Evolutionary conservation across 176 grass and related monocot genomes (phyloP), one percentile per base, ranked within the genome.

Genomic region (Leersia perrieri): DNA sequence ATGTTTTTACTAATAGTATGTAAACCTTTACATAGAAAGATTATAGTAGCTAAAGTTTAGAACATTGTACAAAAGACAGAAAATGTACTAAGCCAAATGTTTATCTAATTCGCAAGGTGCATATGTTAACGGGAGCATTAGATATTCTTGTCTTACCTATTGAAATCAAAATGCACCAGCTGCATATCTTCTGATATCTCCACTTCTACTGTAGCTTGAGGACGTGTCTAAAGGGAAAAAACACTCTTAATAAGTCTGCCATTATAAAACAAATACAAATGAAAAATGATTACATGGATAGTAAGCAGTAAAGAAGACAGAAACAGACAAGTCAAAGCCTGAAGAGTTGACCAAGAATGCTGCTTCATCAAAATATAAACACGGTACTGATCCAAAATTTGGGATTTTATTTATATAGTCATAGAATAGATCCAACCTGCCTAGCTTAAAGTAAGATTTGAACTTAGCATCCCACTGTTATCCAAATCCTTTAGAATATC

Each of bases 131-230:
- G 73, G 32, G 22, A 65, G 30, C 58, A 35, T 47, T 35, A 70
- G 7, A 81, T 70, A 63, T 71, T 72, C 15, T 23, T 64, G 33
- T 57, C 44, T 72, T 95, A 98, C 96, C 96, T 98, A 85, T 98
- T 98, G 63, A 98, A 98, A 73, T 99, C 92, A 62, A 99, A 95
- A 95, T 99, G 96, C 36, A 99, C 96, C 66, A 93, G 73, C 36
- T 99, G 96, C 92, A 95, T 95, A 76, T 99, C 96, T 90, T 99
- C 96, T 66, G 96, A 99, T 86, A 99, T 95, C 80, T 99, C 96
- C 68, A 99, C 96, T 84, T 99, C 96, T n/a, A 99, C 96, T 73
- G 93, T 99, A 91, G 96, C 96, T 86, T 99, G 96, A 72, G 93
- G 93, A 65, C 88, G 96, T 36, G 96, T 99, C 96, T 99, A 89